These are phyloP conservation scores for Alternaria dauci DNA, from an alignment of 2,329 filamentous ascomycete genomes.

Conservation along the genomic window DNA sequence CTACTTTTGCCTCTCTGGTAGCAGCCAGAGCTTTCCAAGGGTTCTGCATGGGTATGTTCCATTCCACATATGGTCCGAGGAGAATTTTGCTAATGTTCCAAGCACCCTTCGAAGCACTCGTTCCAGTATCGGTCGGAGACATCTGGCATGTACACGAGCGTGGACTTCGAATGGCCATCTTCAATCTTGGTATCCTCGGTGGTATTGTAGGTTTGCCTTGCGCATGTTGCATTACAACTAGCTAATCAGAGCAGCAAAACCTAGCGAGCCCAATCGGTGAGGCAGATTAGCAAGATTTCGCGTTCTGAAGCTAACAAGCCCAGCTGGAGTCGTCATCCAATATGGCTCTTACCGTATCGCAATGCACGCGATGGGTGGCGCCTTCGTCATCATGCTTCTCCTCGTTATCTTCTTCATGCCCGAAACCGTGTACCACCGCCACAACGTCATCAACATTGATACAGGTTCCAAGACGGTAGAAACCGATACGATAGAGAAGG, in stretches of 20 bases:
- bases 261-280: conserved; percentile 31
- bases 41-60: conserved; percentile 28
- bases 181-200: conserved; percentile 36
- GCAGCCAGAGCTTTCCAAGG: conserved; percentile 32
- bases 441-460: conserved; percentile 28
- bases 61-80: not conserved
- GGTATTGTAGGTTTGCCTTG: conserved; percentile 23
- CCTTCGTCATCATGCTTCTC: conserved; percentile 32
- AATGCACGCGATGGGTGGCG: conserved; percentile 35
- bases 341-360: conserved; percentile 28
- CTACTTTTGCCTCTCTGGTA: conserved; percentile 30
- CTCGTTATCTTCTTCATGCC: conserved; percentile 39
- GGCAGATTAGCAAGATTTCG: not conserved
- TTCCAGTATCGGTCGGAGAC: conserved; percentile 35
- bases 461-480: conserved; percentile 23
- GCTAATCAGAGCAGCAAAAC: conserved; percentile 16
- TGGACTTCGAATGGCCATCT: conserved; percentile 34
- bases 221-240: too few relatives aligned
- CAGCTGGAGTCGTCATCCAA: conserved; percentile 33
- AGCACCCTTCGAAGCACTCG: conserved; percentile 37
- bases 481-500: conserved; percentile 15
- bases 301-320: not conserved
- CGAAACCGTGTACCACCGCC: conserved; percentile 28
- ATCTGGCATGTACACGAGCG: conserved; percentile 38
- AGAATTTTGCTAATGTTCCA: not conserved